Conservation (phyloP, 345 rosid genomes). For the Streptanthus diversifolius region DNA sequence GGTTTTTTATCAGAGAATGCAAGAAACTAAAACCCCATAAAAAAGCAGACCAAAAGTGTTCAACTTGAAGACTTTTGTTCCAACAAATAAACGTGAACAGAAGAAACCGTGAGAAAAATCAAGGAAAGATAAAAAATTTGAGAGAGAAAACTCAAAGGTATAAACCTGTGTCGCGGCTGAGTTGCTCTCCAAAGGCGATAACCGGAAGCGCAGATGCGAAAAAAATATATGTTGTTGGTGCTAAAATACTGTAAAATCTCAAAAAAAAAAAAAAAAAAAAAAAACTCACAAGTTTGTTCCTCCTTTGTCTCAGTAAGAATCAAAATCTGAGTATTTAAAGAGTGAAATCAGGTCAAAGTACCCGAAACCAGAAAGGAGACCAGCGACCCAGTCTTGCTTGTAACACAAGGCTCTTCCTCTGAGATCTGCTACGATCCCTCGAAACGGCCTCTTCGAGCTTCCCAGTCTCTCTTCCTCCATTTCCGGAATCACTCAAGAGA, state of each 20-base stretch:
- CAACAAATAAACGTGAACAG: slow-evolving; percentile 17
- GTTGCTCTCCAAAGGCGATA: slow-evolving; percentile 81
- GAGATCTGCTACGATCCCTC: slow-evolving; percentile 53
- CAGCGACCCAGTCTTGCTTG: slow-evolving; percentile 63
- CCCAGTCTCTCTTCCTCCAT: slow-evolving; percentile 41
- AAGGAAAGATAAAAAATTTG: neutral
- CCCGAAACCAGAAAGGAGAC: slow-evolving; percentile 57
- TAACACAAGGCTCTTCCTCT: slow-evolving; percentile 58
- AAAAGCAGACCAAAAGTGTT: slow-evolving; percentile 11
- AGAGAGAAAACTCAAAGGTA: neutral
- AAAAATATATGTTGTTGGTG: slow-evolving; percentile 80
- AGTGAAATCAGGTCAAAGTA: neutral
- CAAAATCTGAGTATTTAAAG: neutral
- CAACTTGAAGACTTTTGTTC: neutral
- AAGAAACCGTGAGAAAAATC: neutral
- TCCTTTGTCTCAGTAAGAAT: neutral
- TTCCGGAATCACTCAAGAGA: neutral
- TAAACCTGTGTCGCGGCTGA: slow-evolving; percentile 70
- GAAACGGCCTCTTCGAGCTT: slow-evolving; percentile 41
- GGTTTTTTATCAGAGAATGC: neutral
- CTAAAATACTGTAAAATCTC: slow-evolving; percentile 52
- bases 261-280: neutral
- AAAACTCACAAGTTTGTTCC: neutral
- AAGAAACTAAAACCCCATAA: neutral
- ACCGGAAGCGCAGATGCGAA: slow-evolving; percentile 89